Evolutionary conservation across 805 yeast species (phyloP).

Genomic region (Starmerella apis): DNA sequence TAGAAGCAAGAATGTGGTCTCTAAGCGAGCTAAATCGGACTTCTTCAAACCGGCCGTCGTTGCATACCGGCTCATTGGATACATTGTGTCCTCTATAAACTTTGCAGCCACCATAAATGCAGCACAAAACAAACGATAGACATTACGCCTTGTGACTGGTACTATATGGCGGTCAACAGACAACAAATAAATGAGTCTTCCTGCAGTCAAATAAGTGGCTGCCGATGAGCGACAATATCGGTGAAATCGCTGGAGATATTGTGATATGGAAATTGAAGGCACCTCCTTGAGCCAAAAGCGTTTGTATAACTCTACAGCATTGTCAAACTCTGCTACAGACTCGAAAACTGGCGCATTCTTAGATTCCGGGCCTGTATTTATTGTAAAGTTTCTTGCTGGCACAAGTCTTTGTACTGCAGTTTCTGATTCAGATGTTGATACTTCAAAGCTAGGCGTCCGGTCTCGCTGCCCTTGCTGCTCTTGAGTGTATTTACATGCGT

Average conservation of each 20-base stretch:
- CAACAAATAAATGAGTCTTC: slow-evolving; percentile 30
- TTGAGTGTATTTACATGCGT: neutral
- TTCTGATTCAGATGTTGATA: slow-evolving; percentile 7
- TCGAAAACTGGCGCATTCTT: neutral
- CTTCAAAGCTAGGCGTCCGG: slow-evolving; percentile 20
- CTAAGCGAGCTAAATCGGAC: slow-evolving; percentile 40
- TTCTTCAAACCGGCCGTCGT: slow-evolving; percentile 40
- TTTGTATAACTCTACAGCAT: slow-evolving; percentile 16
- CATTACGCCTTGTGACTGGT: slow-evolving; percentile 33
- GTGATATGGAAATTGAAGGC: slow-evolving; percentile 27
- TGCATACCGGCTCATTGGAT: slow-evolving; percentile 39
- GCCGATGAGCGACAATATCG: slow-evolving; percentile 35
- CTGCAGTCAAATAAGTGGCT: slow-evolving; percentile 34
- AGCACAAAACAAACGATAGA: slow-evolving; percentile 39
- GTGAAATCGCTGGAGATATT: slow-evolving; percentile 32
- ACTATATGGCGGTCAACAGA: slow-evolving; percentile 28
- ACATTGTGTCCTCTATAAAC: slow-evolving; percentile 39
- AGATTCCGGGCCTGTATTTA: neutral
- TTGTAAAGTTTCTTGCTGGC: neutral
- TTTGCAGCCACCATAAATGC: slow-evolving; percentile 40
- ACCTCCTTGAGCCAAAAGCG: slow-evolving; percentile 26
- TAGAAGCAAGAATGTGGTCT: slow-evolving; percentile 42
- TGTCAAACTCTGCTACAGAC: slow-evolving; percentile 5
- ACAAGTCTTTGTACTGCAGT: neutral
- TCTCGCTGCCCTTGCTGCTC: slow-evolving; percentile 1